Base-by-base conservation (phyloP, 192 early-diverging fungal species). In the Coemansia sp. region DNA sequence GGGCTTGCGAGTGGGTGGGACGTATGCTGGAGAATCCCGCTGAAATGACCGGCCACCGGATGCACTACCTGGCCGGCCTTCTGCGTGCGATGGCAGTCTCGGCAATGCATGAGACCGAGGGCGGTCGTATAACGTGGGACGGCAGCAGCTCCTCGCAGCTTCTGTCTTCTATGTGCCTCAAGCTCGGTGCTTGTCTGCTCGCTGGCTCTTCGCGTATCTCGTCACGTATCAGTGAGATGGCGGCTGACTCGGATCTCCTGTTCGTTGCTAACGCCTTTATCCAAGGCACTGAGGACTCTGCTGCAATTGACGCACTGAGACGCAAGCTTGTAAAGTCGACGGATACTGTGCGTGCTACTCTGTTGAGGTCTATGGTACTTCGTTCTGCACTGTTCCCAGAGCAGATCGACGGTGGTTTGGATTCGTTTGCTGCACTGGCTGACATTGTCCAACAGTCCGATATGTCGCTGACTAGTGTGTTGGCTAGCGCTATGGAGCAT, bases 81-180 rank as follows among this genome's bases (percentile, higher is more conserved):
- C 33, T 73, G 16, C 13, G 51, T 15, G 61, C 20, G 3, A 31
- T 80, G 44, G 36, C 70, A 0, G 33, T 61, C 31, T 13, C 49
- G 8, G 62, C 70, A 49, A 31, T 59, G 31, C 10, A 15, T 5
- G 59, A 47, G 55, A 33, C 16, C 15, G 46, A 27, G 22, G 20
- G 41, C 40, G 70, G 78, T 34, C 44, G 24, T 2, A 27, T 72
- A 3, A 13, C 22, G 13, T 80, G 78, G 78, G 78, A 76, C n/a
- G 61, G 59, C 27, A 62, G 47, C 41, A 31, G 33, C 6, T 24
- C 22, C 10, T 44, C 78, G 31, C 41, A 31, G 13, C 34, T 36
- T 1, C 22, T 72, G 3, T 66, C 60, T 1, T 41, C 34, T 3
- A 34, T 70, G 36, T 72, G 73, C n/a, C 62, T 75, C 29, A 36